Evolutionary conservation across 257 asterid genomes (phyloP), one percentile per base, ranked within the genome.

Genomic region (Scutellaria minor): DNA sequence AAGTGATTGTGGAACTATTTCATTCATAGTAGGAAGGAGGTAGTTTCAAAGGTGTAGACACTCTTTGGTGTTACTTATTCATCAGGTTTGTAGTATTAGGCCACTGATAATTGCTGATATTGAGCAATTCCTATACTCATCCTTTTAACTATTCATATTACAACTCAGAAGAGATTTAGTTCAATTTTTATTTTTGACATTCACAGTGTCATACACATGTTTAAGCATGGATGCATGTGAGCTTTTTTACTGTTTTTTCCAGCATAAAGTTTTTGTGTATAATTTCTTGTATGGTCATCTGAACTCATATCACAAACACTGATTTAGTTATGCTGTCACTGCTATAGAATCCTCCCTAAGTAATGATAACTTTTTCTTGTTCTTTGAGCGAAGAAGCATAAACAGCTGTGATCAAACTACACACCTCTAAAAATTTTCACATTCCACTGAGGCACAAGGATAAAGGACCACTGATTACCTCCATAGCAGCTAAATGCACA

Each of bases 301-400:
- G 14, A 66, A 15, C 54, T 14, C 65, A 65, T 57, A 56, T 60
- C 58, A 41, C 7, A 27, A 39, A 52, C 27, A 13, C 6, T 58
- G 58, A 64, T 27, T 31, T 5, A 55, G 27, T 46, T 41, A 63
- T 51, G 62, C 31, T 44, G 64, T 40, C 68, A 44, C 71, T 27
- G 37, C 75, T 53, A 66, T 39, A 27, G 55, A 53, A 18, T 76
- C 56, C 77, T 57, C 62, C 63, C 63, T 40, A 37, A 5, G 44
- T 12, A 9, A 66, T 37, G 12, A 58, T 68, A 27, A 55, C 14
- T 12, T 66, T 41, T 64, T 40, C 42, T 42, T 59, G 44, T 37
- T 9, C 47, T 20, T 48, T 27, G 47, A 41, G 18, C 47, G 9
- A 13, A 71, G 50, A 46, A 15, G 18, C 18, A 59, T 59, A 41